These are phyloP conservation scores for Trichoderma oligosporum DNA, from an alignment of 2,329 filamentous ascomycete genomes.

Conservation along the genomic window DNA sequence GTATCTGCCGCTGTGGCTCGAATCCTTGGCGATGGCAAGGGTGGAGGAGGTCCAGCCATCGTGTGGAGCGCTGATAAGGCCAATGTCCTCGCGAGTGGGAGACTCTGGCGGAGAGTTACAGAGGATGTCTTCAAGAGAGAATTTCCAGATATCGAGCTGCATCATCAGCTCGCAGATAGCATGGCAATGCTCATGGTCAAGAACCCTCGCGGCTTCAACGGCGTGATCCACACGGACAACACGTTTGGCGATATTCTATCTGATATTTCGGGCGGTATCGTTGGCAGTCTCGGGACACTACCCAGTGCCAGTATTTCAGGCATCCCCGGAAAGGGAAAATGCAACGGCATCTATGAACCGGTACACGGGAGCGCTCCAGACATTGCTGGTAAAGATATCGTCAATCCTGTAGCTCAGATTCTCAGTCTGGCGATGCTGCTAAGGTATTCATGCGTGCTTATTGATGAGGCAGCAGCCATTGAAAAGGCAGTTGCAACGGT, in stretches of 20 bases:
- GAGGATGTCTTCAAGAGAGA: conserved; percentile 39
- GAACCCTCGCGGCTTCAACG: conserved; percentile 45
- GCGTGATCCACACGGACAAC: conserved; percentile 46
- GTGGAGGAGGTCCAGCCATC: conserved; percentile 33
- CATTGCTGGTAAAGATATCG: conserved; percentile 67
- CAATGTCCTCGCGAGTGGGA: conserved; percentile 48
- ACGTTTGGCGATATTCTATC: conserved; percentile 48
- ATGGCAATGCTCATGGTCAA: conserved; percentile 47
- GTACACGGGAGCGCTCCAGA: conserved; percentile 73
- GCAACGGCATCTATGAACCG: conserved; percentile 72
- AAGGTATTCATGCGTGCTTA: conserved; percentile 64
- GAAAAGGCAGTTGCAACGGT: conserved; percentile 62
- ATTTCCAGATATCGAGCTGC: conserved; percentile 41
- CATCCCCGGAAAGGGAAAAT: conserved; percentile 37
- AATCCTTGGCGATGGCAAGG: conserved; percentile 29
- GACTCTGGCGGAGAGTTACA: conserved; percentile 47
- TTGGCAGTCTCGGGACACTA: conserved; percentile 43
- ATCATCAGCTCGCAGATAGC: conserved; percentile 47
- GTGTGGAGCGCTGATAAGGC: conserved; percentile 51
- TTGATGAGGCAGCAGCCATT: conserved; percentile 58
- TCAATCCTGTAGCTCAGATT: conserved; percentile 69
- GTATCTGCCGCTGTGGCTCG: conserved; percentile 44
- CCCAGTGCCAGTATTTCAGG: conserved; percentile 45
- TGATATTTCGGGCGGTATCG: conserved; percentile 44
- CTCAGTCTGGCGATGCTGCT: conserved; percentile 72